These are phyloP conservation scores for Lactifluus echinatus DNA, from an alignment of 768 basidiomycete species.

Conservation along the genomic window DNA sequence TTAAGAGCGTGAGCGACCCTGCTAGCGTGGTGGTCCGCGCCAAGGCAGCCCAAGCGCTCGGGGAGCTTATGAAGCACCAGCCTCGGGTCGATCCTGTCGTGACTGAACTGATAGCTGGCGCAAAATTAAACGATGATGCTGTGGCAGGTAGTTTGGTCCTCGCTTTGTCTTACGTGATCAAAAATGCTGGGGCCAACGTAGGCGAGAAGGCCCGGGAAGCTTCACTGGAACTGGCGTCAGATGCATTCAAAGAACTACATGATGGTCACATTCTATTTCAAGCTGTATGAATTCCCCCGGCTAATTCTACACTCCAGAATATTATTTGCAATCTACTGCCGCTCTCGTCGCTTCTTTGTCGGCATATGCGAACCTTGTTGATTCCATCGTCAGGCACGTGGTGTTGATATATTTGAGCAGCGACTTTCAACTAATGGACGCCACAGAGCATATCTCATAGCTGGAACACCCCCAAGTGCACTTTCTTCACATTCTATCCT, in stretches of 20 bases:
- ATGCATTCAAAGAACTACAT: conserved; percentile 67
- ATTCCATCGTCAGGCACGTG: conserved; percentile 58
- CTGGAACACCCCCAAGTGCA: conserved; percentile 59
- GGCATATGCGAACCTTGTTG: conserved; percentile 51
- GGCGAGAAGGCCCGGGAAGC: conserved; percentile 67
- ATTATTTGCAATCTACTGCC: conserved; percentile 59
- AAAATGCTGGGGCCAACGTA: conserved; percentile 61
- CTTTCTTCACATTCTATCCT: conserved; percentile 54
- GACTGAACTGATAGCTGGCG: conserved; percentile 68
- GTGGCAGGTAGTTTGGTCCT: conserved; percentile 68
- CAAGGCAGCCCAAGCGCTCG: conserved; percentile 77
- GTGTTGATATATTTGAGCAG: not conserved
- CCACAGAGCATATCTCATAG: conserved; percentile 50
- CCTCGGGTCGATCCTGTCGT: conserved; percentile 91
- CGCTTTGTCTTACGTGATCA: conserved; percentile 69
- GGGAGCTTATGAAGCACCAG: conserved; percentile 83
- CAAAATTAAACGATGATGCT: conserved; percentile 51
- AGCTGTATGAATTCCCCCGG: not conserved
- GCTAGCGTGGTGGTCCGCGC: conserved; percentile 70
- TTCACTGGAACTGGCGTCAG: conserved; percentile 65
- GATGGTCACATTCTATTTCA: conserved; percentile 39
- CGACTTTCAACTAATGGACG: conserved; percentile 3
- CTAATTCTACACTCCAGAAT: conserved; percentile 36
- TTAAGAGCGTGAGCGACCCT: conserved; percentile 82
- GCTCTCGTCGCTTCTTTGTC: conserved; percentile 56